Evolutionary conservation across 768 basidiomycete genomes (phyloP).

Genomic region (Gautieria morchelliformis): DNA sequence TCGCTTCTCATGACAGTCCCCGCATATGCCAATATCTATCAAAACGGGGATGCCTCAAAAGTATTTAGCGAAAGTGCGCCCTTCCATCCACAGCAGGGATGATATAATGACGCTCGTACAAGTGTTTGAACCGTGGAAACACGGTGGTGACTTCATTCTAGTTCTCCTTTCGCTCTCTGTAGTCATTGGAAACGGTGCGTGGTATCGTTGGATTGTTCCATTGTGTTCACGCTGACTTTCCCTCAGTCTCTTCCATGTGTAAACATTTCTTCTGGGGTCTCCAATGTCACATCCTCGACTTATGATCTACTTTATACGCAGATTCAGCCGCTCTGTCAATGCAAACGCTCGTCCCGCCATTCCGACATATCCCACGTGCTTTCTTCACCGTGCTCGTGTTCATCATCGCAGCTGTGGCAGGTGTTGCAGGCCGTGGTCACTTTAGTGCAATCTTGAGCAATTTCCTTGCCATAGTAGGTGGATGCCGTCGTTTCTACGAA

Average conservation of each 20-base stretch:
- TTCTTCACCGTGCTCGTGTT: constrained; percentile 36
- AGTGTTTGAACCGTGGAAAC: constrained; percentile 28
- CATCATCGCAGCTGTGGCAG: constrained; percentile 28
- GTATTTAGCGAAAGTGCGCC: constrained; percentile 33
- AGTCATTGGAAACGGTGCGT: constrained; percentile 22
- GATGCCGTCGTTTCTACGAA: not conserved
- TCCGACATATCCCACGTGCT: constrained; percentile 35
- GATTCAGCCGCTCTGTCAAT: constrained; percentile 39
- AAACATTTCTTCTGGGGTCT: not conserved
- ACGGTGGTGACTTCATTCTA: constrained; percentile 32
- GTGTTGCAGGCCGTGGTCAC: constrained; percentile 34
- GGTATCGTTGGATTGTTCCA: not conserved
- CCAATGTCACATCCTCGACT: not conserved
- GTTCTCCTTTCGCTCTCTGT: constrained; percentile 34
- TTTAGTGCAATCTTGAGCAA: constrained; percentile 20
- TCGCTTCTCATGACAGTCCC: constrained; percentile 34
- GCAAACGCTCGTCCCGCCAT: constrained; percentile 34
- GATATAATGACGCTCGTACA: not conserved
- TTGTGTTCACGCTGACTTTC: not conserved
- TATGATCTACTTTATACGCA: constrained; percentile 20
- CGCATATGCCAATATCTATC: constrained; percentile 30
- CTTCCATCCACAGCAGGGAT: not conserved
- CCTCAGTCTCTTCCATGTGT: not conserved
- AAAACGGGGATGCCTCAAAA: constrained; percentile 33
- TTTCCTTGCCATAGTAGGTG: constrained; percentile 3